Base-by-base conservation (phyloP, 2,329 filamentous ascomycete genomes). In the Zymoseptoria passerinii region DNA sequence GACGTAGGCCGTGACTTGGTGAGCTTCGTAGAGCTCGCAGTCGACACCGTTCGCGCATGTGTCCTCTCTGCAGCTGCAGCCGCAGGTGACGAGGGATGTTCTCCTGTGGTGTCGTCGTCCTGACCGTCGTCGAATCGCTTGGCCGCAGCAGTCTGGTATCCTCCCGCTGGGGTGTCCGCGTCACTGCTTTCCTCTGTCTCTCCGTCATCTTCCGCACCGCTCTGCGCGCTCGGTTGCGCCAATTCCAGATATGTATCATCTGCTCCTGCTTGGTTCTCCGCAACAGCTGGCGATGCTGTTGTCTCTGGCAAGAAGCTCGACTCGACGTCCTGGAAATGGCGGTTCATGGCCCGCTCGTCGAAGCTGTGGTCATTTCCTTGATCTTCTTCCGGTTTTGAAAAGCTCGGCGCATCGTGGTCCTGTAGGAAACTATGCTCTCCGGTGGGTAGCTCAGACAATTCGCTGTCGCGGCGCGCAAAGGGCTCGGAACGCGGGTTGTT, bases 271-370 rank as follows among this genome's bases (percentile, higher is more conserved):
- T 61, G 55, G 10, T 63, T 62, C 2, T 61, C 66, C 44, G 70
- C 67, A 5, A 65, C 28, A 5, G 35, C 8, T 60, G 57, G 52
- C 44, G 54, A 65, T 6, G 70, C 63, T 2, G 79, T 79, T 1
- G 76, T 74, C 51, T 84, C 82, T 0, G 82, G 83, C 50, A 85
- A 61, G 64, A 86, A 85, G 66, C 82, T 85, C 3, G 83, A 85
- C 68, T 85, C 83, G 57, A 85, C 77, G 63, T 86, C 83, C 76
- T 82, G 78, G 62, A 86, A 69, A 62, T 80, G 80, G 58, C 78
- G 76, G 63, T 79, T 78, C 80, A 85, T 84, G 65, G 83, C 82
- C 55, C 74, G 74, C 69, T 85, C 82, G 64, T 83, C 77, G 40
- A 84, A 62, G 13, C 68, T 72, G 58, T 74, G 75, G 13, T 52